A percentile compares a stretch with the other conserved stretches of the same genome.
phyloP scores from a whole-genome alignment of 345 rosid genomes.

The Bruguiera sexangula region DNA sequence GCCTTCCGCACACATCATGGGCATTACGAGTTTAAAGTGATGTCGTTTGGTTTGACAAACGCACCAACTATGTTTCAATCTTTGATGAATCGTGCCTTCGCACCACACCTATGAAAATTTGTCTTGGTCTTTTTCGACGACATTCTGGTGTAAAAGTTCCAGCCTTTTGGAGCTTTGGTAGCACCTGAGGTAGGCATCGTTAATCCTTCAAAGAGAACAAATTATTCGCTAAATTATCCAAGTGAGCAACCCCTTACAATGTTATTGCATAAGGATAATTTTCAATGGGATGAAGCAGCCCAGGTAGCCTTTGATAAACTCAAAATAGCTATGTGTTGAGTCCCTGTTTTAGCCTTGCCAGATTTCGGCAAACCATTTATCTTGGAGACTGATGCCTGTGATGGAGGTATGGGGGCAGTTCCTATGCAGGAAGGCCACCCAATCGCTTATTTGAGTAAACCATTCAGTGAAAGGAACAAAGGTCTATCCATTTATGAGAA shows the following conservation, averaged over 20 bases:
- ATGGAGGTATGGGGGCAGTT: too few species aligned
- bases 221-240: background rate
- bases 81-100: background rate
- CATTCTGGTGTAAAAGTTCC: background rate
- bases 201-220: background rate
- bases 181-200: background rate
- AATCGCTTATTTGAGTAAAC: too few species aligned
- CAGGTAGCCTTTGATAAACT: too few species aligned
- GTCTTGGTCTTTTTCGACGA: background rate
- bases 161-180: background rate
- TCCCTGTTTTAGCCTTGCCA: too few species aligned
- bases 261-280: too few species aligned
- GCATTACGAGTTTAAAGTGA: background rate
- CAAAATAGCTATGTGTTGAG: too few species aligned
- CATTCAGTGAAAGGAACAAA: too few species aligned
- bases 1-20: background rate
- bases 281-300: too few species aligned
- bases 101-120: background rate
- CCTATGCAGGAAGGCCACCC: too few species aligned
- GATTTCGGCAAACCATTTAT: too few species aligned
- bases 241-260: background rate
- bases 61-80: background rate
- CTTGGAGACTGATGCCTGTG: too few species aligned
- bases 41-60: background rate
- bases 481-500: background rate